These are phyloP conservation scores for Podila epigama DNA, from an alignment of 192 early-diverging fungal species.

Conservation along the genomic window DNA sequence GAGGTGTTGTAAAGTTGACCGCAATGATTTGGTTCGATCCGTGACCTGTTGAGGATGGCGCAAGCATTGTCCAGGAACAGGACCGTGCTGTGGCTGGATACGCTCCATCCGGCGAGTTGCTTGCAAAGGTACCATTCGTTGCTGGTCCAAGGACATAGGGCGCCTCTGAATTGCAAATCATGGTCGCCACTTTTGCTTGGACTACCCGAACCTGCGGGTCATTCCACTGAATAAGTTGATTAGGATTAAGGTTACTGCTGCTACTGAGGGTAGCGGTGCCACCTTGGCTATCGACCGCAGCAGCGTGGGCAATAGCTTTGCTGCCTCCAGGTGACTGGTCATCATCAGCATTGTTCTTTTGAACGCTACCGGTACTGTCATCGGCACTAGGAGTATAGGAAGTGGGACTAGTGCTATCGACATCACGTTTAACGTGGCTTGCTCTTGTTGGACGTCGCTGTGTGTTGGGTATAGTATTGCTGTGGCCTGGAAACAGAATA, in stretches of 20 bases:
- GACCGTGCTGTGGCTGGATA: slow-evolving; percentile 17
- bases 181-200: slow-evolving; percentile 5
- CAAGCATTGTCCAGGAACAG: slow-evolving; percentile 27
- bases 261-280: not conserved
- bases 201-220: not conserved
- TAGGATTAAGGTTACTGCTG: not conserved
- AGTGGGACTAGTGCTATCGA: no score
- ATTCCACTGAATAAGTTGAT: slow-evolving; percentile 1
- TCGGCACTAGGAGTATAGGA: not conserved
- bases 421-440: not conserved
- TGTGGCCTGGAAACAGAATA: not conserved
- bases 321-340: not conserved
- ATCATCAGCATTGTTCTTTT: not conserved
- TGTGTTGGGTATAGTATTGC: not conserved
- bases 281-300: not conserved
- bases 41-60: not conserved
- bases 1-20: slow-evolving; percentile 25
- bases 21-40: slow-evolving; percentile 15
- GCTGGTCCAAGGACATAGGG: slow-evolving; percentile 10
- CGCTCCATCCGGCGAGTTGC: slow-evolving; percentile 27
- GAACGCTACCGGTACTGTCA: not conserved
- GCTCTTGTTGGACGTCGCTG: no score
- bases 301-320: not conserved
- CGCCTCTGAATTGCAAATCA: slow-evolving; percentile 4
- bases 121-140: slow-evolving; percentile 27